These are phyloP conservation scores for Hebeloma cylindrosporum DNA, from an alignment of 768 basidiomycete species.

Conservation along the genomic window DNA sequence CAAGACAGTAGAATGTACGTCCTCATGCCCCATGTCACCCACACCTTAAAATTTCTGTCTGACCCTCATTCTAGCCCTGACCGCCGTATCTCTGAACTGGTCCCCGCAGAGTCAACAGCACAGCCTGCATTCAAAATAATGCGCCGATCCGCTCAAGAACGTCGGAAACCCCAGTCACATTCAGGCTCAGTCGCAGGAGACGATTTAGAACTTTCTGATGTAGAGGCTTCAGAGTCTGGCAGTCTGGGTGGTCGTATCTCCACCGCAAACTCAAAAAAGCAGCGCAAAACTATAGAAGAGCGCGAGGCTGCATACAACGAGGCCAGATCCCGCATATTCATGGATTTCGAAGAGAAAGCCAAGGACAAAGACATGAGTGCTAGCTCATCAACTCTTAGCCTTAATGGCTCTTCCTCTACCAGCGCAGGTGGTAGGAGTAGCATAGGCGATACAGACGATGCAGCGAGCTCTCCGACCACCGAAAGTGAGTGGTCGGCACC, in stretches of 20 bases:
- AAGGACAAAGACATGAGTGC: slow-evolving; percentile 74
- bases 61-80: slow-evolving; percentile 50
- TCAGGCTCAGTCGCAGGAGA: slow-evolving; percentile 72
- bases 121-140: slow-evolving; percentile 90
- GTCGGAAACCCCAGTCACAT: slow-evolving; percentile 64
- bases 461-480: slow-evolving; percentile 68
- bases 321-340: slow-evolving; percentile 84
- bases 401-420: slow-evolving; percentile 63
- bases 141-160: slow-evolving; percentile 61
- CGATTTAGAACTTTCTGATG: slow-evolving; percentile 75
- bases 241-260: slow-evolving; percentile 71
- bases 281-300: slow-evolving; percentile 78
- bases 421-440: slow-evolving; percentile 55
- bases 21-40: slow-evolving; percentile 9
- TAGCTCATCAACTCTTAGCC: slow-evolving; percentile 72
- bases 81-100: slow-evolving; percentile 71
- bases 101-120: slow-evolving; percentile 66
- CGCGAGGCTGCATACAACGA: slow-evolving; percentile 89
- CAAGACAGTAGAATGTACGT: slow-evolving; percentile 77
- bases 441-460: slow-evolving; percentile 65
- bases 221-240: slow-evolving; percentile 79
- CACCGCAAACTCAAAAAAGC: slow-evolving; percentile 60
- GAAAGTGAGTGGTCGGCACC: slow-evolving; percentile 79
- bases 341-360: slow-evolving; percentile 75
- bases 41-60: slow-evolving; percentile 15